Percentiles rank a stretch among this genome's conserved stretches.
Conservation (phyloP, 1,139 yeast species). For the Candida sp. region DNA sequence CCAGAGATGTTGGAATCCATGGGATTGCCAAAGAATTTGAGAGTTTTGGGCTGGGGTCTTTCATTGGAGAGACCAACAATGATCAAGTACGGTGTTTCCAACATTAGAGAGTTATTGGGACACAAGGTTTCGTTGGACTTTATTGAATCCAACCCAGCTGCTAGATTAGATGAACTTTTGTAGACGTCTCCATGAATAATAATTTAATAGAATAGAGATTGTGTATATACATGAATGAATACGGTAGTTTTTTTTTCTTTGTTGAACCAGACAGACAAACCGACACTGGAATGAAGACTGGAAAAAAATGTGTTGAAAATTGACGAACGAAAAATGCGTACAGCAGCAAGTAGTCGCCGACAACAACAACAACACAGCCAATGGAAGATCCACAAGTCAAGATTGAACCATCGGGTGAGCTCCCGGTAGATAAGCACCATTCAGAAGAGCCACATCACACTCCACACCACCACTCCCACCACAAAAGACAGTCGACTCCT, state of each 20-base stretch:
- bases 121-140: conserved; percentile 94
- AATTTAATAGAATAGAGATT: conserved; percentile 1
- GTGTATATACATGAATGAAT: background rate
- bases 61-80: conserved; percentile 98
- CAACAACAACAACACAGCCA: background rate
- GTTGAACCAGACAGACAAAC: background rate
- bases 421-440: background rate
- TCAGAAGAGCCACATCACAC: background rate
- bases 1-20: conserved; percentile 99
- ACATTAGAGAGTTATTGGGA: conserved; percentile 93
- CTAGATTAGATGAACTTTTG: conserved; percentile 78
- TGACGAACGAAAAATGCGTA: background rate
- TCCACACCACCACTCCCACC: background rate
- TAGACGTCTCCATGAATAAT: conserved; percentile 1
- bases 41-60: conserved; percentile 98
- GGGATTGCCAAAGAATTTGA: conserved; percentile 95
- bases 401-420: background rate
- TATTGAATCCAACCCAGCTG: conserved; percentile 97
- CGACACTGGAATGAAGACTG: background rate
- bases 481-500: conserved; percentile 1
- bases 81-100: conserved; percentile 97
- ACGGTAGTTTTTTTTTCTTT: background rate
- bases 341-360: background rate
- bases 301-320: background rate
- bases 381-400: conserved; percentile 4